phyloP scores from a whole-genome alignment of 208 protist genomes.

The Crithidia fasciculata region DNA sequence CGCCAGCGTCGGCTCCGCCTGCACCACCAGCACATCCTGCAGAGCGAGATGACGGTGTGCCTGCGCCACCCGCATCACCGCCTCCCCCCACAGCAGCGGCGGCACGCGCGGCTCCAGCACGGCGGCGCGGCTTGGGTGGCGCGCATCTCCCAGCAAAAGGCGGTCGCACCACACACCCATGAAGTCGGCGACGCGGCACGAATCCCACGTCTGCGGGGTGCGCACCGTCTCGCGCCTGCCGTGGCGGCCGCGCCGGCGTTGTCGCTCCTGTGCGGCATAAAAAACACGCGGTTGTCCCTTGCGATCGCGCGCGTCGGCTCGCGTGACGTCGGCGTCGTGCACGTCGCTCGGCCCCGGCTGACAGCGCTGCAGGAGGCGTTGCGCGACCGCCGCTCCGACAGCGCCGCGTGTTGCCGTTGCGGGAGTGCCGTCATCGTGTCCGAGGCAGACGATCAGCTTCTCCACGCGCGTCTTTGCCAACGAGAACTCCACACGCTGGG shows the following conservation, averaged over 20 bases:
- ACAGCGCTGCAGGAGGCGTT: conserved; percentile 60
- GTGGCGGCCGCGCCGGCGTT: conserved; percentile 5
- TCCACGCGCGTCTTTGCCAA: conserved; percentile 38
- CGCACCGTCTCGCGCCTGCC: conserved; percentile 26
- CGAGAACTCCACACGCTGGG: conserved; percentile 34
- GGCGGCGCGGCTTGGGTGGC: conserved; percentile 56
- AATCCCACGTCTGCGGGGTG: conserved; percentile 80
- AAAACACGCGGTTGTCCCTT: conserved; percentile 53
- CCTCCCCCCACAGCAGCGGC: conserved; percentile 37
- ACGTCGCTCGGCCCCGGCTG: conserved; percentile 71
- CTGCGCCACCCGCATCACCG: conserved; percentile 62
- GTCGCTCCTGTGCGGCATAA: conserved; percentile 29
- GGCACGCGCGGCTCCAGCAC: conserved; percentile 73
- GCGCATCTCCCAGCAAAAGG: conserved; percentile 71
- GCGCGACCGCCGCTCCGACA: conserved; percentile 43
- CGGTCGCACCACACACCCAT: conserved; percentile 87
- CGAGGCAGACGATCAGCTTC: conserved; percentile 68
- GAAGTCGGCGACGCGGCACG: conserved; percentile 63
- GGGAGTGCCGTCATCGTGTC: conserved; percentile 30
- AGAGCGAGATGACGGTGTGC: conserved; percentile 53
- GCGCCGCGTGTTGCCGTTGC: conserved; percentile 36
- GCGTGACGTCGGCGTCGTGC: conserved; percentile 65
- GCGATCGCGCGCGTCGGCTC: conserved; percentile 56
- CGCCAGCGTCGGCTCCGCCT: conserved; percentile 40
- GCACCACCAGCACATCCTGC: conserved; percentile 63